Base-by-base conservation (phyloP, 1,139 yeast genomes). In the Yamadazyma triangularis region DNA sequence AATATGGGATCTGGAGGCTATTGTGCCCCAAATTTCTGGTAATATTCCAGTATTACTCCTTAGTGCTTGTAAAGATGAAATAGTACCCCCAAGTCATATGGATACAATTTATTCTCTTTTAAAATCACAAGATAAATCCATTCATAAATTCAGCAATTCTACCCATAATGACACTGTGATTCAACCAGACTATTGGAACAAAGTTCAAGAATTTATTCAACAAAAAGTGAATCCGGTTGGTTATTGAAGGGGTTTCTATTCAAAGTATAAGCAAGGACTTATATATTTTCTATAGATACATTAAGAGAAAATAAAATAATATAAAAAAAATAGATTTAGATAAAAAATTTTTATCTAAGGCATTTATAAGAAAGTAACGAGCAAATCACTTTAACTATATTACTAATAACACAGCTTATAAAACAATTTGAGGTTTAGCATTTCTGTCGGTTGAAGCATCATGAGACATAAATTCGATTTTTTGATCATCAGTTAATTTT, bases 41-140 rank as follows among this genome's bases (percentile, higher is more conserved):
- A 51, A 63, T 7, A 64, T 83, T 5, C 94, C 95, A 0, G 68
- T 80, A 22, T 63, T 89, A 30, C 75, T 89, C 45, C 53, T 89
- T 28, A 75, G 84, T 44, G 96, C 95, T 0, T 58, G 73, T 16
- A 62, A 67, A 25, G 98, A 91, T 58, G 98, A 91, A 56, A 78
- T 91, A 21, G 96, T 91, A 1, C 97, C 97, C 1, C 95, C 96
- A 0, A 44, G 45, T 1, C 97, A 91, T 48, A 86, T 89, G 91
- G 71, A 70, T 34, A 52, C 49, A 27, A 67, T 91, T 23, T 80
- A 53, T 50, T 71, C 70, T 25, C 45, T 74, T 27, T 62, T 80
- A 29, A 64, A 64, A 11, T 54, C 74, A 21, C 45, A 52, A 2
- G 53, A 56, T 20, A 81, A 80, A 48, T 50, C 55, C 15, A 67